A percentile compares a stretch with the other conserved stretches of the same genome.
Evolutionary conservation across 768 basidiomycete species (phyloP).

Genomic region (Auriculariales sp.): DNA sequence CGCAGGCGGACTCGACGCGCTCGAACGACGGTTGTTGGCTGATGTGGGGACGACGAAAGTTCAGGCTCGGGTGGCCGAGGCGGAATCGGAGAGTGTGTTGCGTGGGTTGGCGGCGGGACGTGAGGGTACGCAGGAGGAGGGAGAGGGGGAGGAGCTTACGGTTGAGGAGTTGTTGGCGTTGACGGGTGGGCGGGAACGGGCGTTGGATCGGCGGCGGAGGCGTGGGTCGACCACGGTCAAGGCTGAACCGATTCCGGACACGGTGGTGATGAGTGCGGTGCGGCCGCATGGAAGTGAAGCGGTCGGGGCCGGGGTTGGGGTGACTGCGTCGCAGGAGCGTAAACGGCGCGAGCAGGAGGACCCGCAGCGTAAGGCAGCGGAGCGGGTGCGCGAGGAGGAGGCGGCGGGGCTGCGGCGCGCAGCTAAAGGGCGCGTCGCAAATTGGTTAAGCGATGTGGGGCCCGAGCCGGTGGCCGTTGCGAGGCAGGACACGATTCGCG

Average conservation of each 20-base stretch:
- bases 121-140: neutral
- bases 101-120: neutral
- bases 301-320: neutral
- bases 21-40: conserved; percentile 51
- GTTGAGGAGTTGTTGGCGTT: conserved; percentile 1
- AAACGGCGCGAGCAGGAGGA: conserved; percentile 4
- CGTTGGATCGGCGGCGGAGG: neutral
- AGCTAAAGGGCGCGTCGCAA: conserved; percentile 60
- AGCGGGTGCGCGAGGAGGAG: conserved; percentile 19
- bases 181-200: neutral
- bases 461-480: conserved; percentile 18
- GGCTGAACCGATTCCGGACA: neutral
- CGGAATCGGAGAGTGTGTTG: neutral
- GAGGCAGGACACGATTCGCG: neutral
- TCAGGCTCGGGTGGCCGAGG: conserved; percentile 1
- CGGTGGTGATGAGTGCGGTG: conserved; percentile 10
- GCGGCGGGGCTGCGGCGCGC: conserved; percentile 25
- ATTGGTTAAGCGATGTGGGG: conserved; percentile 61
- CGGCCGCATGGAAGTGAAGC: conserved; percentile 1
- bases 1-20: conserved; percentile 49
- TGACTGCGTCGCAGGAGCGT: neutral
- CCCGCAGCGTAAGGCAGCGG: conserved; percentile 9
- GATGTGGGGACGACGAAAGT: conserved; percentile 55
- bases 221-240: no score
- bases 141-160: neutral